A percentile compares a stretch with the other conserved stretches of the same genome.
Conservation (phyloP, 2,329 filamentous ascomycete genomes). For the Colletotrichum sublineola region DNA sequence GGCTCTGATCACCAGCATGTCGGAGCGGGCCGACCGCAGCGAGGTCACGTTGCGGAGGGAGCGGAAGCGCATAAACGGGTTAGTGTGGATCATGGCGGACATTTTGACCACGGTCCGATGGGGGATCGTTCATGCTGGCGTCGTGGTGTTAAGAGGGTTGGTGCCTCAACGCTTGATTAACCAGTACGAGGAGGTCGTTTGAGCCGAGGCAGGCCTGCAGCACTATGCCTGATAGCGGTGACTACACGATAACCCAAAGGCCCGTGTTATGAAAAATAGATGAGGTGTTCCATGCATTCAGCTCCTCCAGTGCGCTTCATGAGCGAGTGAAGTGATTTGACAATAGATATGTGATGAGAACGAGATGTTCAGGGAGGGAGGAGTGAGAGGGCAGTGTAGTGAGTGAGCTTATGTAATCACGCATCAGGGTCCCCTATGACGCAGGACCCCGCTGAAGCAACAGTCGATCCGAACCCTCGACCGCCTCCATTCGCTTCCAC, state of each 20-base stretch:
- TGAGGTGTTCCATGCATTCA: background rate
- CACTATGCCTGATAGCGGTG: background rate
- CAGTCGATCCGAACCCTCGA: conserved; percentile 1
- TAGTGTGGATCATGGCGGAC: conserved; percentile 68
- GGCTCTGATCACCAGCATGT: conserved; percentile 55
- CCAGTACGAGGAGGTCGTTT: conserved; percentile 44
- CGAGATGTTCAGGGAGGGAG: too few species aligned
- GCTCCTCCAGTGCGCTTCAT: too few species aligned
- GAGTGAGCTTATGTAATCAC: conserved; percentile 20
- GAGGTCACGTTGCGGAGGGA: conserved; percentile 51
- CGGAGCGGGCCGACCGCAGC: conserved; percentile 48
- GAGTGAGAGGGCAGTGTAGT: too few species aligned
- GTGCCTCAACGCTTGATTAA: conserved; percentile 50
- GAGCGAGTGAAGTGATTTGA: background rate
- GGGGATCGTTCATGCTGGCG: conserved; percentile 73
- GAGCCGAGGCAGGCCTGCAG: background rate
- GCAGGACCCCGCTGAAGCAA: background rate
- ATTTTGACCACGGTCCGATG: conserved; percentile 69
- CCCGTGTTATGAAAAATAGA: background rate
- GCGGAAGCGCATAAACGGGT: conserved; percentile 62
- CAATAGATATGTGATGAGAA: too few species aligned
- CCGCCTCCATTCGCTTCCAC: background rate
- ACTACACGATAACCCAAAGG: background rate
- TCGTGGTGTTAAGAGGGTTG: conserved; percentile 64
- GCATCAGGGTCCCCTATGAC: background rate